These are phyloP conservation scores for Rhizophagus clarus DNA, from an alignment of 192 early-diverging fungal genomes.

Conservation along the genomic window DNA sequence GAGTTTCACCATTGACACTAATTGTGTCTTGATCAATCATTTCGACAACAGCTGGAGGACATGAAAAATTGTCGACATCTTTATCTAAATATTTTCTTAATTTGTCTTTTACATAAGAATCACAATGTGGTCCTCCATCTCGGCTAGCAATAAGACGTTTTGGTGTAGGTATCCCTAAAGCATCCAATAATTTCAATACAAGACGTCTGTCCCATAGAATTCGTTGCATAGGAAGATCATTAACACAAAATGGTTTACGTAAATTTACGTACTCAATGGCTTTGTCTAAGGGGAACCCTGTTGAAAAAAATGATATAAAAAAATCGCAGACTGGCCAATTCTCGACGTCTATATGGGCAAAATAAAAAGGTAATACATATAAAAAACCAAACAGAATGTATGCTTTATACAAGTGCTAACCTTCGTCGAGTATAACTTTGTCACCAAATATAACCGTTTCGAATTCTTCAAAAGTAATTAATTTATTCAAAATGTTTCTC, in stretches of 20 bases:
- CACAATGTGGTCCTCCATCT: conserved; percentile 65
- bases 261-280: conserved; percentile 87
- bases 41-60: conserved; percentile 24
- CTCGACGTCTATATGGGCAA: conserved; percentile 58
- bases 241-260: conserved; percentile 85
- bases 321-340: conserved; percentile 95
- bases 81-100: conserved; percentile 51
- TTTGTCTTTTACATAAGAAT: conserved; percentile 53
- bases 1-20: conserved; percentile 61
- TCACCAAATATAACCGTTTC: conserved; percentile 92
- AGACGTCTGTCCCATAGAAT: conserved; percentile 89
- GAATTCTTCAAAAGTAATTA: conserved; percentile 67
- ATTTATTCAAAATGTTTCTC: conserved; percentile 85
- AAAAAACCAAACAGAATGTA: background rate
- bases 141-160: conserved; percentile 69
- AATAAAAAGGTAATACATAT: too few relatives aligned
- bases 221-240: conserved; percentile 88
- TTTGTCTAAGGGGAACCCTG: conserved; percentile 91
- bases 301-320: conserved; percentile 95
- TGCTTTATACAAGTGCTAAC: conserved; percentile 37
- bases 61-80: conserved; percentile 40
- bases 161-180: conserved; percentile 83
- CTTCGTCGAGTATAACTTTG: conserved; percentile 95
- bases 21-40: conserved; percentile 71
- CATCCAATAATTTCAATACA: conserved; percentile 79